Conservation (phyloP, 1,284 basidiomycete genomes). For the Fomitopsis palustris region DNA sequence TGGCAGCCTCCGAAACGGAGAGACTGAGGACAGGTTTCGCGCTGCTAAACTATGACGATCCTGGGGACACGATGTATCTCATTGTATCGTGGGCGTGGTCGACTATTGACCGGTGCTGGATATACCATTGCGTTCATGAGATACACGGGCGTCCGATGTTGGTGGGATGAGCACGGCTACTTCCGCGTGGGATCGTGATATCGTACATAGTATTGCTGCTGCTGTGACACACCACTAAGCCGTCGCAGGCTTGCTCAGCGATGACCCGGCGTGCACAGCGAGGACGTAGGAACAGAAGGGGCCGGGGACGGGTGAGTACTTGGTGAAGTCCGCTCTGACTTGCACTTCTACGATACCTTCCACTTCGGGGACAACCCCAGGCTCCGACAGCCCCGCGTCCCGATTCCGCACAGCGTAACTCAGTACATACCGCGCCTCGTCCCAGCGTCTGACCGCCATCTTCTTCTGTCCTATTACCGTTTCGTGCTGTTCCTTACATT, state of each 20-base stretch:
- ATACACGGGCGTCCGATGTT: too few relatives aligned
- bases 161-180: too few relatives aligned
- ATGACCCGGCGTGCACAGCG: background rate
- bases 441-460: background rate
- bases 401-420: background rate
- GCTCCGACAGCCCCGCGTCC: background rate
- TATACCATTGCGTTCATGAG: too few relatives aligned
- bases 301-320: background rate
- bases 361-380: background rate
- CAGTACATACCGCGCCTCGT: background rate
- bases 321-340: background rate
- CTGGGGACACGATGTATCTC: too few relatives aligned
- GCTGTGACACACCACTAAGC: too few relatives aligned
- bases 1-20: slow-evolving; percentile 30
- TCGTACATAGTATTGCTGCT: too few relatives aligned
- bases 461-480: background rate
- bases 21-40: background rate
- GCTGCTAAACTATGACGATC: too few relatives aligned
- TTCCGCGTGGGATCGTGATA: too few relatives aligned
- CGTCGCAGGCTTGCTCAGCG: background rate
- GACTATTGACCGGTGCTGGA: too few relatives aligned
- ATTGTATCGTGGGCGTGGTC: too few relatives aligned
- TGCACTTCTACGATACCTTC: background rate
- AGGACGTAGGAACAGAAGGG: background rate
- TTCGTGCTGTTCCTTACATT: too few relatives aligned